Evolutionary conservation across 169 alveolate species (phyloP).

Genomic region (Cystoisospora suis): DNA sequence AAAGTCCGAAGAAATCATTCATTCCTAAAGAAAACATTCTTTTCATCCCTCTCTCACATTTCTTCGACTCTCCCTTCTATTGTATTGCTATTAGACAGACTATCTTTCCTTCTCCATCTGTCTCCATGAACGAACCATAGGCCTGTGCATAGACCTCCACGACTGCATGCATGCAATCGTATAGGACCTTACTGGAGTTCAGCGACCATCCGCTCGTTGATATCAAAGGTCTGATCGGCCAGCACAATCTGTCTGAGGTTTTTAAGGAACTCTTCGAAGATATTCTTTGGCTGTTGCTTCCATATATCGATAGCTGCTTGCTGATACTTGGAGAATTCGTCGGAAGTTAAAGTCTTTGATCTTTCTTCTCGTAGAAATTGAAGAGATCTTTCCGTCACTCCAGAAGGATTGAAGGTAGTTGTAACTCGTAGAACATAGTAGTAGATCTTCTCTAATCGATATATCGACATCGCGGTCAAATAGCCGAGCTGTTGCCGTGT

Average conservation of each 20-base stretch:
- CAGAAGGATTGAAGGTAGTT: background rate
- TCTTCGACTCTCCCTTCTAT: too few species aligned
- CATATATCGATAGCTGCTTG: conserved; percentile 15
- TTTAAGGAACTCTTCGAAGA: conserved; percentile 16
- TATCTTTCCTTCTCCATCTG: too few species aligned
- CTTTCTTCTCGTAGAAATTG: background rate
- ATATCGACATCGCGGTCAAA: background rate
- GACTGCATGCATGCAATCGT: too few species aligned
- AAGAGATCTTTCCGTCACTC: background rate
- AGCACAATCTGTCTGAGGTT: background rate
- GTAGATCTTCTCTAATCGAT: background rate
- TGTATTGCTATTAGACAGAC: too few species aligned
- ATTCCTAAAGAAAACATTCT: too few species aligned
- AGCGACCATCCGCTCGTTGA: conserved; percentile 30
- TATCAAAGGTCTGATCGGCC: conserved; percentile 17
- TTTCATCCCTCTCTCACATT: too few species aligned
- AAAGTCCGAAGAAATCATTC: too few species aligned
- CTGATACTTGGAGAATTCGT: background rate
- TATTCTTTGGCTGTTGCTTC: conserved; percentile 25
- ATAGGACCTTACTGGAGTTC: conserved; percentile 40
- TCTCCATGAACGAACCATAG: too few species aligned
- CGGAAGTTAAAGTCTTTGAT: background rate
- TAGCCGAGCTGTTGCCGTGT: conserved; percentile 44
- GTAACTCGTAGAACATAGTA: background rate
- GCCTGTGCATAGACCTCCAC: too few species aligned